Evolutionary conservation across 306 rosid species (phyloP).

Genomic region (Mimosa pudica): DNA sequence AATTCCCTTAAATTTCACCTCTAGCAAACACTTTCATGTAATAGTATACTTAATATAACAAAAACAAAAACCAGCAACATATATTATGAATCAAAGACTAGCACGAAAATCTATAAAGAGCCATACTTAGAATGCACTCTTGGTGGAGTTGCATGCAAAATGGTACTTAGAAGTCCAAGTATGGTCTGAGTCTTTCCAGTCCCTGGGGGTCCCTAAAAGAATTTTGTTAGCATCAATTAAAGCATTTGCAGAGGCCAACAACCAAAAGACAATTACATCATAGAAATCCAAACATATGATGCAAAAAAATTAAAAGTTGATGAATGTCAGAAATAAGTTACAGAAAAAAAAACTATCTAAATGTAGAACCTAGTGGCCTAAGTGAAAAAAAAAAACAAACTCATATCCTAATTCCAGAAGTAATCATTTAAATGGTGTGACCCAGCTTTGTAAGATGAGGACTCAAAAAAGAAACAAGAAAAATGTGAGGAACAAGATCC

Average conservation of each 20-base stretch:
- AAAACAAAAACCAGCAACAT: slow-evolving; percentile 4
- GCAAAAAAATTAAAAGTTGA: slow-evolving; percentile 15
- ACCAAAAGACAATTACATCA: slow-evolving; percentile 1
- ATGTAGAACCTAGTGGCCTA: not conserved
- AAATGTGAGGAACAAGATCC: slow-evolving; percentile 17
- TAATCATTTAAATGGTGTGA: slow-evolving; percentile 8
- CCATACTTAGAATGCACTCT: slow-evolving; percentile 78
- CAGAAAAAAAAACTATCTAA: slow-evolving; percentile 22
- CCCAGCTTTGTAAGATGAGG: slow-evolving; percentile 24
- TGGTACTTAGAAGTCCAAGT: slow-evolving; percentile 89
- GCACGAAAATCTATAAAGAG: not conserved
- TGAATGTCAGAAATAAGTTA: slow-evolving; percentile 30
- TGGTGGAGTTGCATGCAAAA: slow-evolving; percentile 91
- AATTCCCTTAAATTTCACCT: slow-evolving; percentile 24
- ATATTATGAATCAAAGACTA: slow-evolving; percentile 15
- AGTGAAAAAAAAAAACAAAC: slow-evolving; percentile 10
- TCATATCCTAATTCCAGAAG: slow-evolving; percentile 6
- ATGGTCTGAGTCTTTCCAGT: slow-evolving; percentile 97
- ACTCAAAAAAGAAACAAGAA: not conserved
- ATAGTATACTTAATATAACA: slow-evolving; percentile 27
- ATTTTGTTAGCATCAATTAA: slow-evolving; percentile 43
- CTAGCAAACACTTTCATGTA: slow-evolving; percentile 25
- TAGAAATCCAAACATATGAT: slow-evolving; percentile 24
- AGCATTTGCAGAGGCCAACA: not conserved
- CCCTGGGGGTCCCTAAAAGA: slow-evolving; percentile 96